A percentile compares a stretch with the other conserved stretches of the same genome.
These are phyloP conservation scores for Simmondsia chinensis DNA, from an alignment of 148 eudicot species.

Conservation along the genomic window DNA sequence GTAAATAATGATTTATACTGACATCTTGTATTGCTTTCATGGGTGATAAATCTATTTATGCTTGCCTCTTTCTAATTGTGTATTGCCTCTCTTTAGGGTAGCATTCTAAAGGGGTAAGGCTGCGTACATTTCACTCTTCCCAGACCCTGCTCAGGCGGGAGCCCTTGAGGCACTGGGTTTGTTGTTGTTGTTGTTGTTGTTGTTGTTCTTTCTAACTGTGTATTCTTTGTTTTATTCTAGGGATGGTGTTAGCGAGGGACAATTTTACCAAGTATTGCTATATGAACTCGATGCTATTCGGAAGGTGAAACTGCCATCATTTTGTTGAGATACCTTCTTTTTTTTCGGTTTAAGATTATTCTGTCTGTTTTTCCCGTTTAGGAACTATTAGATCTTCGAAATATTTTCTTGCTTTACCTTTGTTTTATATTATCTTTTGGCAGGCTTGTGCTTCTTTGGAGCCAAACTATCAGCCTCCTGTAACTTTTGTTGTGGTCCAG, in stretches of 20 bases:
- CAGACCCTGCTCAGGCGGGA: too few species aligned
- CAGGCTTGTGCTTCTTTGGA: constrained; percentile 84
- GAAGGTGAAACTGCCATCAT: constrained; percentile 26
- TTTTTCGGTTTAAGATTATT: background rate
- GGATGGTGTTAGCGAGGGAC: constrained; percentile 91
- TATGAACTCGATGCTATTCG: constrained; percentile 76
- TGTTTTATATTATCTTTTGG: background rate
- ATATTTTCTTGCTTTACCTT: background rate
- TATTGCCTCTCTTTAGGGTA: too few species aligned
- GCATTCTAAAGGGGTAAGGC: too few species aligned
- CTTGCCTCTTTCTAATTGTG: too few species aligned
- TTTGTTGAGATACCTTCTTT: background rate
- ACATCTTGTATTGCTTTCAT: too few species aligned
- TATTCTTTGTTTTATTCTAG: constrained; percentile 13
- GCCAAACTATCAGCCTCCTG: constrained; percentile 89
- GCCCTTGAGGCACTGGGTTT: too few species aligned
- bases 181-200: background rate
- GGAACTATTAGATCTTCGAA: too few species aligned
- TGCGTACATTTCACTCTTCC: too few species aligned
- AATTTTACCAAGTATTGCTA: constrained; percentile 72
- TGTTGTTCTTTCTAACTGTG: background rate
- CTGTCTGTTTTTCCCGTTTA: background rate
- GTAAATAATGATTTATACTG: too few species aligned
- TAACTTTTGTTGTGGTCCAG: constrained; percentile 85
- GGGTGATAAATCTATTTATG: too few species aligned